These are phyloP conservation scores for Ampelocalamus luodianensis DNA, from an alignment of 176 grass and related monocot genomes.

Conservation along the genomic window DNA sequence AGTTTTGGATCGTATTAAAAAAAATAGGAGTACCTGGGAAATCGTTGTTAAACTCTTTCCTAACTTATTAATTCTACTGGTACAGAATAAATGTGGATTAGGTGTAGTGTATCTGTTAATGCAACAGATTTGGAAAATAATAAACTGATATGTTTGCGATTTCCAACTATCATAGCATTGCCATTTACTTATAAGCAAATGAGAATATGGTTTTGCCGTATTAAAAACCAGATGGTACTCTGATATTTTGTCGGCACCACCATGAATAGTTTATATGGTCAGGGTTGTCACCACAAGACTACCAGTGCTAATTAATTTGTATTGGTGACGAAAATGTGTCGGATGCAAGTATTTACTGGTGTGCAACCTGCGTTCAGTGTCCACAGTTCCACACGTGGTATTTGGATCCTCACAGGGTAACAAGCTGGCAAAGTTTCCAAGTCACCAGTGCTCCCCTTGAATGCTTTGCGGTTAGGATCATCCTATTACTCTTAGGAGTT, in stretches of 20 bases:
- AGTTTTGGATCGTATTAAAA: neutral
- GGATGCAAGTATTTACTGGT: slow-evolving; percentile 32
- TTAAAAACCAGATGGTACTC: neutral
- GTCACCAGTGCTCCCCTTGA: slow-evolving; percentile 19
- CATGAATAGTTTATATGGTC: slow-evolving; percentile 20
- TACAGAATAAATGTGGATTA: neutral
- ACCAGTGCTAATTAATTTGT: neutral
- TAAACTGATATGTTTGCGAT: neutral
- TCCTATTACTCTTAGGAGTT: slow-evolving; percentile 13
- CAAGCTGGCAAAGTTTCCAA: slow-evolving; percentile 12
- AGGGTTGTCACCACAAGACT: slow-evolving; percentile 7
- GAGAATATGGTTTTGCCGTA: neutral
- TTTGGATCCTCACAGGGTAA: slow-evolving; percentile 23
- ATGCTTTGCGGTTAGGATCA: slow-evolving; percentile 34
- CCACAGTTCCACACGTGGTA: slow-evolving; percentile 23
- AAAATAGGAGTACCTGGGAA: neutral
- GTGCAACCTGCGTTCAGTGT: neutral
- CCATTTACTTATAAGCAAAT: neutral
- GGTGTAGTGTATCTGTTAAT: neutral
- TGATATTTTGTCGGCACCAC: neutral
- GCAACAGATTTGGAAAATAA: neutral
- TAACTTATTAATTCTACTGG: neutral
- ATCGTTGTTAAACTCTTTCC: neutral
- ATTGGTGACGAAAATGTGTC: neutral
- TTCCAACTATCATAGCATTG: neutral